Evolutionary conservation across 2,329 filamentous ascomycete genomes (phyloP).

Genomic region (Aspergillus spinulosporus): DNA sequence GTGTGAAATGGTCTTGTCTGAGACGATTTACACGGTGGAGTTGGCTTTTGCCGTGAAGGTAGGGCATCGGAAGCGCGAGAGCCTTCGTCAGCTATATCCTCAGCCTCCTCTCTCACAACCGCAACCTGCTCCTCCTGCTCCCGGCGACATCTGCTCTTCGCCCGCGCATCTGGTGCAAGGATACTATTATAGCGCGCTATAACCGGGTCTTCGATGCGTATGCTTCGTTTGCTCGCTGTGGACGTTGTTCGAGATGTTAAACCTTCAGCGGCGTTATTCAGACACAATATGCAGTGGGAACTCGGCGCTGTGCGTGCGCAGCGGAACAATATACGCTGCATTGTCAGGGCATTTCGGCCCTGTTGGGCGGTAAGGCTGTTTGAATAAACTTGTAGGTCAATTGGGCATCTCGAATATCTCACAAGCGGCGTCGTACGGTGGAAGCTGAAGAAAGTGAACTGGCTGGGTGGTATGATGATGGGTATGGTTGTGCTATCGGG

Average conservation of each 20-base stretch:
- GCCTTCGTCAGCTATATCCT: conserved; percentile 42
- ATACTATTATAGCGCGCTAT: conserved; percentile 48
- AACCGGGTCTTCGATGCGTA: conserved; percentile 45
- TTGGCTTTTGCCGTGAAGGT: conserved; percentile 26
- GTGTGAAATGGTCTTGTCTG: conserved; percentile 31
- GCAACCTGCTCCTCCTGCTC: conserved; percentile 47
- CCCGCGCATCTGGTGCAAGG: conserved; percentile 43
- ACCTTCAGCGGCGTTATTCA: conserved; percentile 37
- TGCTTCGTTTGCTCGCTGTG: conserved; percentile 39
- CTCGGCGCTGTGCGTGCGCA: conserved; percentile 38
- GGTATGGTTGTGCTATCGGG: conserved; percentile 12
- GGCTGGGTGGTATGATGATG: background rate
- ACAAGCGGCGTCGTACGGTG: conserved; percentile 14
- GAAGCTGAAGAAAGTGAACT: conserved; percentile 7
- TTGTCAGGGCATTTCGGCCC: conserved; percentile 38
- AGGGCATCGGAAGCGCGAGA: conserved; percentile 36
- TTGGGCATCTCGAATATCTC: conserved; percentile 20
- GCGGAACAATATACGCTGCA: conserved; percentile 49
- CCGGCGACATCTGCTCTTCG: conserved; percentile 41
- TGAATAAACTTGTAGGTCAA: conserved; percentile 3
- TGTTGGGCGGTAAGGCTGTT: background rate
- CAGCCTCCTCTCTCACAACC: conserved; percentile 44
- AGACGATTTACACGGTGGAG: conserved; percentile 22
- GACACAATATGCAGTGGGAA: conserved; percentile 46
- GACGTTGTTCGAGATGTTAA: conserved; percentile 38